These are phyloP conservation scores for Fusarium sp. DNA, from an alignment of 2,329 filamentous ascomycete genomes.

Conservation along the genomic window DNA sequence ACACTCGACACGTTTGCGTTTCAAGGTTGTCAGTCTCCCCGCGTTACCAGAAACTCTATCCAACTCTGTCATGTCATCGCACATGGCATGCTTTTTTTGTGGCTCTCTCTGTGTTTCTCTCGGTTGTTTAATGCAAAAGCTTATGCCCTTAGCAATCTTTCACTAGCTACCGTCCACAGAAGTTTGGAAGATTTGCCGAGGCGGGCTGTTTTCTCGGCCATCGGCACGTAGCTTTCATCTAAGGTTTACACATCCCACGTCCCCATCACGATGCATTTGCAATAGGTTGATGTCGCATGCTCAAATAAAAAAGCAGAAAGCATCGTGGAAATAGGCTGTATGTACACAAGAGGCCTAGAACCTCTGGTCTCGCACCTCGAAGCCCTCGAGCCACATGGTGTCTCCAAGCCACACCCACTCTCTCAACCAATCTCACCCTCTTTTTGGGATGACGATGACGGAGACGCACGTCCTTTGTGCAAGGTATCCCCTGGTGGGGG, in stretches of 20 bases:
- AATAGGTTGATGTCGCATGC: neutral
- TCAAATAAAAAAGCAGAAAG: neutral
- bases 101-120: neutral
- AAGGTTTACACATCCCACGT: neutral
- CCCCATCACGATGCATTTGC: conserved; percentile 4
- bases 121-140: conserved; percentile 10
- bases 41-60: conserved; percentile 25
- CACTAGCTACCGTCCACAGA: neutral
- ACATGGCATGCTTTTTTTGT: conserved; percentile 10
- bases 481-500: conserved; percentile 16
- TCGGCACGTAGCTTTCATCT: neutral
- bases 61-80: conserved; percentile 5
- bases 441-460: conserved; percentile 18
- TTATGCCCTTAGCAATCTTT: neutral
- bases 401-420: conserved; percentile 6
- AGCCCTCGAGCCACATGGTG: conserved; percentile 28
- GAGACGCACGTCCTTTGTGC: conserved; percentile 11
- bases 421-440: conserved; percentile 2
- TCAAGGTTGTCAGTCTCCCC: conserved; percentile 17
- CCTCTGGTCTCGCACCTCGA: conserved; percentile 7
- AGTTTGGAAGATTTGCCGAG: neutral
- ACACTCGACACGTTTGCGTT: conserved; percentile 1
- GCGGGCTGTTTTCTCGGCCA: neutral
- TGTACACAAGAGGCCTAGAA: conserved; percentile 11
- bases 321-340: conserved; percentile 10